Evolutionary conservation across 176 grass and related monocot genomes (phyloP).

Genomic region (Carex scoparia): DNA sequence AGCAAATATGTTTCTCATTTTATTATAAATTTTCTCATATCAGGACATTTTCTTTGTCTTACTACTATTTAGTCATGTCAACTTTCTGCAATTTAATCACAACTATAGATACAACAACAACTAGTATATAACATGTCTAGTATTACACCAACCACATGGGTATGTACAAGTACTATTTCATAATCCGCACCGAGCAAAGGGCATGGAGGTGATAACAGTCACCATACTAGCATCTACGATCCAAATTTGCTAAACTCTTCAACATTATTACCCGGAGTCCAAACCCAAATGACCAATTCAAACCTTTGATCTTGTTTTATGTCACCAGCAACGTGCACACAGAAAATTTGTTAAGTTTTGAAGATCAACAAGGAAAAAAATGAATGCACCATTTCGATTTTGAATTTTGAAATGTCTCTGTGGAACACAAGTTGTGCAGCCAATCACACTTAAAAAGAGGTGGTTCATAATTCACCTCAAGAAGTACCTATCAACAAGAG

Average conservation of each 20-base stretch:
- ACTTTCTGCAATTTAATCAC: neutral
- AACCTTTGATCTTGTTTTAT: neutral
- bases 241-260: neutral
- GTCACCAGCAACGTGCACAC: neutral
- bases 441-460: neutral
- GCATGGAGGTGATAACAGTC: neutral
- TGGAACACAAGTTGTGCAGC: neutral
- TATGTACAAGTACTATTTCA: slow-evolving; percentile 12
- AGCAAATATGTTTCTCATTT: neutral
- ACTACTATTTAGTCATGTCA: neutral
- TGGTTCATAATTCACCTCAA: neutral
- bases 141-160: slow-evolving; percentile 9
- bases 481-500: neutral
- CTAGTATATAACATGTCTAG: neutral
- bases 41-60: neutral
- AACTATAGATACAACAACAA: neutral
- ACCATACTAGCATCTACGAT: neutral
- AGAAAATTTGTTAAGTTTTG: neutral
- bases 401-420: neutral
- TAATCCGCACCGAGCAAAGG: neutral
- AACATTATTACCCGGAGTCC: neutral
- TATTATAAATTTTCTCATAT: neutral
- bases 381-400: neutral
- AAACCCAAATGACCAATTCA: neutral
- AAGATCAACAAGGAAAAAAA: neutral